Base-by-base conservation (phyloP, 805 yeast species). In the Metschnikowia dekortorum region DNA sequence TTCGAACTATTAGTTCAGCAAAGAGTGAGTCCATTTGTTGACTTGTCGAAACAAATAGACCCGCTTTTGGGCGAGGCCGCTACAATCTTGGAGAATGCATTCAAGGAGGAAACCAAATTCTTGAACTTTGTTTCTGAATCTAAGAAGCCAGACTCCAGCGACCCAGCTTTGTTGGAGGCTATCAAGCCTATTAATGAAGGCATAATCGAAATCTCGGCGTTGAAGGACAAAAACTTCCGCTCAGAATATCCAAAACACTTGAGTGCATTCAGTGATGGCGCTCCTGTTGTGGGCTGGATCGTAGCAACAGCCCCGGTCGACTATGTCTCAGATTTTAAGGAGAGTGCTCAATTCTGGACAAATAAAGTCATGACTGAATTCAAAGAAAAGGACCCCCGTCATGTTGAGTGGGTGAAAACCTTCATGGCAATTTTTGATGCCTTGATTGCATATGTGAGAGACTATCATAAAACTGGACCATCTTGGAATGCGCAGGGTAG, bases 331-430 rank as follows among this genome's bases (percentile, higher is more conserved):
- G 97, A 91, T 56, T 87, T 84, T 70, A 87, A 85, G 64, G 99
- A 94, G 63, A 82, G 95, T 18, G 87, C 96, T 34, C 92, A 86
- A 66, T 94, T 94, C 70, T 94, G 97, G 90, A 80, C 96, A 9
- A 91, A 94, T 70, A 81, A 96, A 60, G 85, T 92, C 39, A 70
- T 91, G 65, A 91, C 91, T 69, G 96, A 89, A 53, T 83, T 71
- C 71, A 89, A 80, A 68, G 96, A 85, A 16, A 70, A 79, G 44
- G 90, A 87, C 58, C 74, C 80, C 37, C 73, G 71, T 49, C 88
- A 88, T 44, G 84, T 79, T 28, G 86, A 85, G 50, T 94, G 98
- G 98, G 96, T 86, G 37, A 82, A 83, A 54, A 61, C 68, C 13
- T 88, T 82, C 63, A 69, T 81, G 60, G 67, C 73, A 28, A 69